phyloP scores from a whole-genome alignment of 179 eudicot species.

The Beta corolliflora region DNA sequence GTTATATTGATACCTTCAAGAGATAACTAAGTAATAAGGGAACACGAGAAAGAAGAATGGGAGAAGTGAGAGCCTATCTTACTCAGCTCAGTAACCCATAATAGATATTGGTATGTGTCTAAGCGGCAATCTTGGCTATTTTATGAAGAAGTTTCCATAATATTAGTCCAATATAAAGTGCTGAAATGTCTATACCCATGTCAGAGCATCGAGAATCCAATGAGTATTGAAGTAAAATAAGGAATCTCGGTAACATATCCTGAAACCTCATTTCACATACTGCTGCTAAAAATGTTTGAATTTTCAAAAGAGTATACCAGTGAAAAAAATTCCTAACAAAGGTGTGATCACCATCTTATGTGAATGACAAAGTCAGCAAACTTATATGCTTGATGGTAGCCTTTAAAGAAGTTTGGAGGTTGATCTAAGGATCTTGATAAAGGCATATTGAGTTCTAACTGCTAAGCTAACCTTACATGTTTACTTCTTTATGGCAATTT shows the following conservation, averaged over 20 bases:
- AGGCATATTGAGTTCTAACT: constrained; percentile 17
- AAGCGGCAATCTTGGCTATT: too few species aligned
- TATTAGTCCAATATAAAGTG: too few species aligned
- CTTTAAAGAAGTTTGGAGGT: background rate
- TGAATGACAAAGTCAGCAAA: background rate
- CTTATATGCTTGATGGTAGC: background rate
- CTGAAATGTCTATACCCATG: too few species aligned
- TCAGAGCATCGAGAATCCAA: too few species aligned
- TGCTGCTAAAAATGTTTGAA: constrained; percentile 2
- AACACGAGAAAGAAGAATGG: background rate
- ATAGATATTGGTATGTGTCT: too few species aligned
- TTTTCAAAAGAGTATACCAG: background rate
- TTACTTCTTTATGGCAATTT: constrained; percentile 4
- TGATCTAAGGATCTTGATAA: background rate
- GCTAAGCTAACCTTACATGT: constrained; percentile 7
- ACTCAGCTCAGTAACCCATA: too few species aligned
- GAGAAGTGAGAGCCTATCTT: background rate
- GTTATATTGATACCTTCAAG: background rate
- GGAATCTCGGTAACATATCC: too few species aligned
- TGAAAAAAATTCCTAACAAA: background rate
- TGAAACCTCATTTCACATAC: constrained; percentile 4
- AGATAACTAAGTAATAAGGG: background rate
- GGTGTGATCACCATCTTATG: background rate
- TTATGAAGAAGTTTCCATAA: too few species aligned
- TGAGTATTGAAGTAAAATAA: too few species aligned